A percentile compares a stretch with the other conserved stretches of the same genome.
phyloP scores from a whole-genome alignment of 1,284 basidiomycete species.

The Ganoderma resinaceum region DNA sequence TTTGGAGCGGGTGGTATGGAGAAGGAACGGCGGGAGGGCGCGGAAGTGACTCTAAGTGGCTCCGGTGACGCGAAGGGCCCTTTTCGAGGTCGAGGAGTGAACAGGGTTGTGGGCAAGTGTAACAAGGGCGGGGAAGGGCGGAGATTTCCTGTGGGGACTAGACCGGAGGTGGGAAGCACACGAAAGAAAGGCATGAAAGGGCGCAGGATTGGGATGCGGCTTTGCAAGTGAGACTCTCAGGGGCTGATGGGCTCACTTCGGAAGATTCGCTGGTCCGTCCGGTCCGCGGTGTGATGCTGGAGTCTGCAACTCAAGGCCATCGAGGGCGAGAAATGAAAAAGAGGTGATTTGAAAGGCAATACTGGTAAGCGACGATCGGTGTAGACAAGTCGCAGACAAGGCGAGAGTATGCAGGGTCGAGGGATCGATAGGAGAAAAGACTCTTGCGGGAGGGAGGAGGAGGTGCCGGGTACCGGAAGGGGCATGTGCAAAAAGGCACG shows the following conservation, averaged over 20 bases:
- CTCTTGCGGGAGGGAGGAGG: not conserved
- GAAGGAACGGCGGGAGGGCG: slow-evolving; percentile 7
- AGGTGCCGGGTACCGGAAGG: slow-evolving; percentile 14
- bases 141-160: slow-evolving; percentile 4
- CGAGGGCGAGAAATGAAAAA: not conserved
- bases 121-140: not conserved
- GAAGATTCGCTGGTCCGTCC: slow-evolving; percentile 23
- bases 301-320: no score
- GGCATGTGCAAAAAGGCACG: slow-evolving; percentile 17
- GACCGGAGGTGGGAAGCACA: slow-evolving; percentile 9
- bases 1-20: slow-evolving; percentile 1
- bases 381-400: no score
- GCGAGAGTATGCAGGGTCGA: slow-evolving; percentile 13
- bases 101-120: not conserved
- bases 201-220: slow-evolving; percentile 1
- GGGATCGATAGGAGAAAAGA: slow-evolving; percentile 14
- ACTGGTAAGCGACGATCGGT: no score
- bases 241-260: slow-evolving; percentile 28
- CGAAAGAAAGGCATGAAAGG: slow-evolving; percentile 5
- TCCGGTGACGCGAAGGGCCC: not conserved
- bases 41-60: not conserved
- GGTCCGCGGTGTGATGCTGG: slow-evolving; percentile 6
- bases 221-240: no score
- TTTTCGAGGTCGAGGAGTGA: not conserved
- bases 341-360: not conserved